Base-by-base conservation (phyloP, 441 rosid genomes). In the Populus hybrid region DNA sequence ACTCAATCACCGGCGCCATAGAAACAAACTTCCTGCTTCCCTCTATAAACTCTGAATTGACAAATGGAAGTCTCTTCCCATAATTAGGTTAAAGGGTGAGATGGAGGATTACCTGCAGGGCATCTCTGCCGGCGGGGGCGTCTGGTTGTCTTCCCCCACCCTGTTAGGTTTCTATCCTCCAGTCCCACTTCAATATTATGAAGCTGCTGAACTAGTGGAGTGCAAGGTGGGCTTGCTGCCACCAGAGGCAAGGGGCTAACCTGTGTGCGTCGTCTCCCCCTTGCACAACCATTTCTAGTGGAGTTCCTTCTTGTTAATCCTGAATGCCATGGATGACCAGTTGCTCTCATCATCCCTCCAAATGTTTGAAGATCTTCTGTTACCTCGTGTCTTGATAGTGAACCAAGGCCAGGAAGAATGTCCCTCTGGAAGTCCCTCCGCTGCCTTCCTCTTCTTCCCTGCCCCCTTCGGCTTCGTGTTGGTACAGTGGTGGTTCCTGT, bases 361-460 rank as follows among this genome's bases (percentile, higher is more conserved):
- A 95, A 91, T 76, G 91, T 88, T 83, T 95, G 99, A 84, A 95
- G 89, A 86, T 95, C 99, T 87, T 92, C 95, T 0, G 94, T 91
- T 66, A 95, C 98, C 88, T 95, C 98, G 2, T 89, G 95, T 82
- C 97, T 89, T 5, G 99, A 92, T 38, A 95, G 84, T 69, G 98
- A 95, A 80, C 88, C 82, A 72, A 95, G 93, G 29, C 99, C 97
- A 0, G 98, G 99, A 81, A 95, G 99, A 82, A 92, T 90, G 85
- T 95, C 99, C 91, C 98, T 92, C 86, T 92, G 99, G 87, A 95
- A 95, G 86, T 95, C 99, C 89, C 98, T 89, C 71, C 92, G 87
- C 77, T 93, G 97, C 87, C 99, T 91, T 76, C 99, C 99, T 83
- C 99, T 87, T 85, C 96, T 88, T 74, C 89, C 90, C 74, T 89